These are phyloP conservation scores for Calonectria leucothoes DNA, from an alignment of 2,329 filamentous ascomycete species.

Conservation along the genomic window DNA sequence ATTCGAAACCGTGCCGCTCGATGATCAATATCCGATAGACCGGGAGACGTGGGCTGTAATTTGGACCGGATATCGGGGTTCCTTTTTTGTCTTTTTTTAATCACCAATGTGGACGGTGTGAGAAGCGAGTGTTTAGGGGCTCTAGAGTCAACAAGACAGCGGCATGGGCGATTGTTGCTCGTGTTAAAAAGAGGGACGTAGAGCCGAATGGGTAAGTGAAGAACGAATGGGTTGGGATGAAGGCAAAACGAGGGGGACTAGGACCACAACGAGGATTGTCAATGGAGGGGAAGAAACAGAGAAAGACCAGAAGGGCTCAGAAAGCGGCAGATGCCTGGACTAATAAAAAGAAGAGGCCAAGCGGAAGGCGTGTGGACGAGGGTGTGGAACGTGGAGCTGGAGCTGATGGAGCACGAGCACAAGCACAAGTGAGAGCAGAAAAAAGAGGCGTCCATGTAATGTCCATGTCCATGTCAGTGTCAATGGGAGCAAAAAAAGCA, in stretches of 20 bases:
- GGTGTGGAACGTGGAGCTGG: slow-evolving; percentile 21
- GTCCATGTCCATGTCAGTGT: slow-evolving; percentile 3
- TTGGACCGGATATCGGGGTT: not conserved
- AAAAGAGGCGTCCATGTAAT: slow-evolving; percentile 9
- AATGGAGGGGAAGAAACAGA: slow-evolving; percentile 25
- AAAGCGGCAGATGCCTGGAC: slow-evolving; percentile 31
- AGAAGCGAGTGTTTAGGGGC: slow-evolving; percentile 36
- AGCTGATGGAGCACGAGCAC: slow-evolving; percentile 24
- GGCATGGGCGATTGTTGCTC: slow-evolving; percentile 1
- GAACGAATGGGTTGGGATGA: slow-evolving; percentile 22
- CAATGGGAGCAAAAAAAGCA: slow-evolving; percentile 5
- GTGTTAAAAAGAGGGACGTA: slow-evolving; percentile 29
- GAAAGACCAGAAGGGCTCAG: slow-evolving; percentile 15
- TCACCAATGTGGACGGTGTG: slow-evolving; percentile 31
- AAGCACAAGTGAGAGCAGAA: slow-evolving; percentile 19
- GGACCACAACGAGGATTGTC: slow-evolving; percentile 33
- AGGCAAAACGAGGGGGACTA: slow-evolving; percentile 18
- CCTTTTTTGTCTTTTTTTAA: not conserved
- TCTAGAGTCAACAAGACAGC: slow-evolving; percentile 8
- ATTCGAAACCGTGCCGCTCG: not conserved
- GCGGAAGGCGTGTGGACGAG: slow-evolving; percentile 31
- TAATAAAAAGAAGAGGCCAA: slow-evolving; percentile 36
- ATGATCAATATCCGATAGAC: not conserved
- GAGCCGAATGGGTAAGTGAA: slow-evolving; percentile 20
- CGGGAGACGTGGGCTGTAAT: not conserved